These are phyloP conservation scores for Penicillium salamii DNA, from an alignment of 495 filamentous ascomycete genomes.

Conservation along the genomic window DNA sequence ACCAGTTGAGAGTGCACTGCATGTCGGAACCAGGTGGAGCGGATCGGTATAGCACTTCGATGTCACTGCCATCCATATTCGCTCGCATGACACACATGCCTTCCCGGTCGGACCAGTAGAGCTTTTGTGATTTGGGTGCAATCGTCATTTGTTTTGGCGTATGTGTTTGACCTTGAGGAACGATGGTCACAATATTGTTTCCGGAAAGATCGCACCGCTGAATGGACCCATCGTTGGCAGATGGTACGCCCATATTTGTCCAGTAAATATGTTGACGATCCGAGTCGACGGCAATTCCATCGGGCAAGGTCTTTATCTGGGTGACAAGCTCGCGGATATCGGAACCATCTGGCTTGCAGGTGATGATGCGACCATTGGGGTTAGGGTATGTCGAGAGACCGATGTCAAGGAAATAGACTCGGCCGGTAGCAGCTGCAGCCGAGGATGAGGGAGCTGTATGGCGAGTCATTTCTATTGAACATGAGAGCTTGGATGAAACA, in stretches of 20 bases:
- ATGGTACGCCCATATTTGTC: slow-evolving; percentile 9
- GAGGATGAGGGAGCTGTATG: no score
- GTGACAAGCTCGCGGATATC: slow-evolving; percentile 1
- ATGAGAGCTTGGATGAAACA: no score
- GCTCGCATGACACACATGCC: slow-evolving; percentile 4
- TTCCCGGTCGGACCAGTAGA: slow-evolving; percentile 5
- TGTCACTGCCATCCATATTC: slow-evolving; percentile 7
- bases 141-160: slow-evolving; percentile 5
- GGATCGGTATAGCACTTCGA: slow-evolving; percentile 2
- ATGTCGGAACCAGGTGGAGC: background rate
- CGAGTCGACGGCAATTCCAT: slow-evolving; percentile 12
- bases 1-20: background rate
- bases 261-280: slow-evolving; percentile 4
- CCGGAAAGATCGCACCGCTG: slow-evolving; percentile 3
- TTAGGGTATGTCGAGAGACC: background rate
- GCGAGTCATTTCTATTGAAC: no score
- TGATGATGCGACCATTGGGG: slow-evolving; percentile 1
- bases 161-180: background rate
- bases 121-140: background rate
- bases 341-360: slow-evolving; percentile 2
- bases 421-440: background rate
- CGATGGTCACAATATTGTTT: background rate
- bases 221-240: slow-evolving; percentile 4
- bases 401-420: slow-evolving; percentile 5
- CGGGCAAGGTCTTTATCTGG: slow-evolving; percentile 1